Conservation (phyloP, 1,284 basidiomycete genomes). For the Gymnopus androsaceus region DNA sequence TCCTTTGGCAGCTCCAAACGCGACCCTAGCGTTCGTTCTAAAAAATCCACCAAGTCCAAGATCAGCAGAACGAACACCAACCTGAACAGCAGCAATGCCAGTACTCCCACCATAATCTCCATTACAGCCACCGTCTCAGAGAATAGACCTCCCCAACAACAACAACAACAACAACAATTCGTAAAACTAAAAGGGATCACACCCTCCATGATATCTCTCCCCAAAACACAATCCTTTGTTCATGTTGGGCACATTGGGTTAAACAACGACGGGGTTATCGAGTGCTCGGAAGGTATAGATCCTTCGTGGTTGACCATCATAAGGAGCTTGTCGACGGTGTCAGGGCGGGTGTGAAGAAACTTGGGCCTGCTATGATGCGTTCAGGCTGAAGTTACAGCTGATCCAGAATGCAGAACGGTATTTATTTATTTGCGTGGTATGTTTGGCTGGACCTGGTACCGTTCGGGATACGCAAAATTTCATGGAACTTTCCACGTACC, state of each 20-base stretch:
- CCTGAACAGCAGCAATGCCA: not conserved
- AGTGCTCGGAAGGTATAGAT: conserved; percentile 76
- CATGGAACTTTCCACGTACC: too few relatives aligned
- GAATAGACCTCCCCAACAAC: conserved; percentile 5
- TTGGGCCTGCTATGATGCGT: conserved; percentile 10
- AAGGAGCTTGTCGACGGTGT: conserved; percentile 24
- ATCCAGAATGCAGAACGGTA: too few relatives aligned
- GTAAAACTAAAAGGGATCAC: conserved; percentile 35
- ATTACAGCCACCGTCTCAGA: conserved; percentile 18
- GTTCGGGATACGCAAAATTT: too few relatives aligned
- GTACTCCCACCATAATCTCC: not conserved
- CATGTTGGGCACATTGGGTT: conserved; percentile 89
- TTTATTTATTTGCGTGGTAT: too few relatives aligned
- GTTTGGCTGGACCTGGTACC: too few relatives aligned
- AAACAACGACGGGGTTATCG: conserved; percentile 64
- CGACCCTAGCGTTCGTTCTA: conserved; percentile 1
- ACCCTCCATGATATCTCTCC: conserved; percentile 71
- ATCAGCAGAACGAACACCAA: not conserved
- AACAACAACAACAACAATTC: too few relatives aligned
- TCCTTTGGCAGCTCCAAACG: not conserved
- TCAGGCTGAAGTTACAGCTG: conserved; percentile 2
- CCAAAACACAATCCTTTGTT: conserved; percentile 75
- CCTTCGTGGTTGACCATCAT: conserved; percentile 63
- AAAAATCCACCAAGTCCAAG: not conserved
- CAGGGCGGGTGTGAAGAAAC: not conserved